Percentiles rank a stretch among this genome's conserved stretches.
Evolutionary conservation across 139 green algal genomes (phyloP).

Genomic region (Tetraselmis chui): DNA sequence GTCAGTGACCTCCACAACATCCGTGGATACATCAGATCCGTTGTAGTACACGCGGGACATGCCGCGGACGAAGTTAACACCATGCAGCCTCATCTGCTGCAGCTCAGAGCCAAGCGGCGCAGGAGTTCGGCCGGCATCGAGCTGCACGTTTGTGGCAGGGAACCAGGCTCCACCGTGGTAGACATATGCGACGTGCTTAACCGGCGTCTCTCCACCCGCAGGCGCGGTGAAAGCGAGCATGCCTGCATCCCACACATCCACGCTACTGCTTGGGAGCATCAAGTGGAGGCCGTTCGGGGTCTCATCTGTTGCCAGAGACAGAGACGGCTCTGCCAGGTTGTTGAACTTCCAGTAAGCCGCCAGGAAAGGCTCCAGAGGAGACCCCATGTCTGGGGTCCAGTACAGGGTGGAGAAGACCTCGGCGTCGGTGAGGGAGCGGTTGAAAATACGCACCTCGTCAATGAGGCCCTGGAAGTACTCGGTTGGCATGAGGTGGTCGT

Average conservation of each 20-base stretch:
- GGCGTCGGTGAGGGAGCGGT: conserved; percentile 6
- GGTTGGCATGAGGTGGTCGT: conserved; percentile 17
- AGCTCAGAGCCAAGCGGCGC: conserved; percentile 5
- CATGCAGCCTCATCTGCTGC: conserved; percentile 8
- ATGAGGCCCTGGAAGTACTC: conserved; percentile 24
- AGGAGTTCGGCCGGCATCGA: not conserved
- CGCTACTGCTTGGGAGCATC: not conserved
- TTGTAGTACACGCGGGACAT: not conserved
- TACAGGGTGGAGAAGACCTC: conserved; percentile 9
- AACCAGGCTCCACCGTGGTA: conserved; percentile 20
- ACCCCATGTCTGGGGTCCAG: not conserved
- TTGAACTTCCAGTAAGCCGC: conserved; percentile 21
- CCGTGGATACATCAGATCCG: not conserved
- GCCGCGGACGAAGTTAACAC: conserved; percentile 18
- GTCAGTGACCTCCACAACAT: not conserved
- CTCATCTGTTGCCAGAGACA: conserved; percentile 2
- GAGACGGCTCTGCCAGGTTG: not conserved
- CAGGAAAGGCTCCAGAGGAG: not conserved
- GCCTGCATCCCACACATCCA: not conserved
- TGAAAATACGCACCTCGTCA: conserved; percentile 22
- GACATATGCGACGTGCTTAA: not conserved
- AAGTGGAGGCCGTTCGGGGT: not conserved
- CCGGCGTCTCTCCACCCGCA: too few species aligned
- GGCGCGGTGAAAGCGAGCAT: not conserved
- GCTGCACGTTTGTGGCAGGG: conserved; percentile 11